Base-by-base conservation (phyloP, 2,329 filamentous ascomycete species). In the Nemania sp. region DNA sequence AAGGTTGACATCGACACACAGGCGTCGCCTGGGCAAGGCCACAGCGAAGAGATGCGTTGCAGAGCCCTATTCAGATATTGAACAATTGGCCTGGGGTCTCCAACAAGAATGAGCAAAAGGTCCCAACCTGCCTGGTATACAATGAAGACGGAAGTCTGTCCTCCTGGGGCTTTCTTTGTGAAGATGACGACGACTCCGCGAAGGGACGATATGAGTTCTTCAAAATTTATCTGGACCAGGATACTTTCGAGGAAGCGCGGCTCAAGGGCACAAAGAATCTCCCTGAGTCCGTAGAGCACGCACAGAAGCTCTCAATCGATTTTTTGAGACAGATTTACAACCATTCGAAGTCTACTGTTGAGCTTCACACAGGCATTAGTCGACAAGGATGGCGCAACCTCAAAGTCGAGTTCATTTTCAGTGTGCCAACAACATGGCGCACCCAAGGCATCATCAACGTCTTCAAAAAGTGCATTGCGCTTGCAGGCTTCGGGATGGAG, bases 401-500 rank as follows among this genome's bases (percentile, higher is more conserved):
- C 55, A 72, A 72, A 0, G 78, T 86, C 1, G 77, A 81, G 40
- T 86, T 85, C 65, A 71, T 85, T 9, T 86, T 86, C 71, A 82
- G 80, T 47, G 82, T 84, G 0, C 83, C 83, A 0, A 86, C 83
- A 1, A 85, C 83, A 0, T 86, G 83, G 83, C 76, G 75, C 10
- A 79, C 73, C 2, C 74, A 81, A 59, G 75, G 76, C 7, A 79
- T 80, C 2, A 79, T 85, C 52, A 83, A 84, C 68, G 72, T 70
- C 5, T 85, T 84, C 71, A 80, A 80, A 59, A 67, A 67, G 1
- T 77, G 82, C 32, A 79, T 84, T 2, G 66, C 69, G 13, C 70
- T 75, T 15, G 79, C 81, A 1, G 82, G 83, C 0, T 86, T 84
- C 61, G 82, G 81, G 1, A 57, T 67, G 1, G 78, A 78, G 17